These are phyloP conservation scores for Nakaseomyces bracarensis DNA, from an alignment of 1,139 yeast genomes.

Conservation along the genomic window DNA sequence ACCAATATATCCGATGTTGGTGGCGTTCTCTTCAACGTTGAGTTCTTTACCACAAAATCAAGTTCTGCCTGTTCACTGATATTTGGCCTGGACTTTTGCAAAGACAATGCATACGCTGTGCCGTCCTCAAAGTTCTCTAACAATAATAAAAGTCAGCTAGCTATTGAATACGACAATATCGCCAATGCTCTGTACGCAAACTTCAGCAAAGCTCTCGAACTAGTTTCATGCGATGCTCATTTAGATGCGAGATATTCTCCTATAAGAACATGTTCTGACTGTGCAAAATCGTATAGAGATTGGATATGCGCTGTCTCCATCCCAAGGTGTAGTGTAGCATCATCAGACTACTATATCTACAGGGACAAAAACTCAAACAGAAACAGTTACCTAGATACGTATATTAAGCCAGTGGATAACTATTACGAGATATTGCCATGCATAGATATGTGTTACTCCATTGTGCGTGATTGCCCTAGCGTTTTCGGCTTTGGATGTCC, in stretches of 20 bases:
- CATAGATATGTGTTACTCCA: slow-evolving; percentile 64
- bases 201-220: slow-evolving; percentile 69
- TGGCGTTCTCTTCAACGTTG: slow-evolving; percentile 56
- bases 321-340: slow-evolving; percentile 68
- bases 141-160: slow-evolving; percentile 30
- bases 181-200: slow-evolving; percentile 52
- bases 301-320: slow-evolving; percentile 90
- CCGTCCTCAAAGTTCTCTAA: slow-evolving; percentile 44
- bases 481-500: slow-evolving; percentile 74
- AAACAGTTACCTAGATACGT: slow-evolving; percentile 47
- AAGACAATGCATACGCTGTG: slow-evolving; percentile 77
- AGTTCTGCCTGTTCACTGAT: slow-evolving; percentile 60
- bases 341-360: slow-evolving; percentile 40
- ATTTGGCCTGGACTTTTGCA: slow-evolving; percentile 64
- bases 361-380: slow-evolving; percentile 52
- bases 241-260: slow-evolving; percentile 69
- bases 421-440: slow-evolving; percentile 87
- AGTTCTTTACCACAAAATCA: slow-evolving; percentile 53
- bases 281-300: slow-evolving; percentile 61
- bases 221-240: slow-evolving; percentile 67
- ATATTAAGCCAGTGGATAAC: slow-evolving; percentile 47
- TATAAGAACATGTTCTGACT: slow-evolving; percentile 60
- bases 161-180: slow-evolving; percentile 50
- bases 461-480: slow-evolving; percentile 80
- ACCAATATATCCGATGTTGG: slow-evolving; percentile 42